Percentiles rank a stretch among this genome's conserved stretches.
phyloP scores from a whole-genome alignment of 768 basidiomycete genomes.

The Mycena albidolilacea region DNA sequence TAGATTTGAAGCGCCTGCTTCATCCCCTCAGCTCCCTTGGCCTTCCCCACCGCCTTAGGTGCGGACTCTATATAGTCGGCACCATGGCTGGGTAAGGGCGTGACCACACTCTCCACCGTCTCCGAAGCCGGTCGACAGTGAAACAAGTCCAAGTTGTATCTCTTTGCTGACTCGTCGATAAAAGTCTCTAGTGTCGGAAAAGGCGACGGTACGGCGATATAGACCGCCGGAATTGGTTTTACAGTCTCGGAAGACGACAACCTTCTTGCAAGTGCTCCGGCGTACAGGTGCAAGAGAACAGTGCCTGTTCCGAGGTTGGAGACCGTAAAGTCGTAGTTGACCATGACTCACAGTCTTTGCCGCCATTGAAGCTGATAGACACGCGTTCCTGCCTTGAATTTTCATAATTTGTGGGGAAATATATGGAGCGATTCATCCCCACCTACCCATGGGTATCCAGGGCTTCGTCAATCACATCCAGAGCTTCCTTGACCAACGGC shows the following conservation, averaged over 20 bases:
- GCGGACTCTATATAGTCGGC: slow-evolving; percentile 43
- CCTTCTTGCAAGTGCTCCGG: slow-evolving; percentile 74
- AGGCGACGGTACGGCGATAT: slow-evolving; percentile 92
- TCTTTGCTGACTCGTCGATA: slow-evolving; percentile 71
- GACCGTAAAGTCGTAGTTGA: slow-evolving; percentile 8
- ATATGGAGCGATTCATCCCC: slow-evolving; percentile 24
- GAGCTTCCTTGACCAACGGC: slow-evolving; percentile 79
- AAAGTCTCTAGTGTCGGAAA: slow-evolving; percentile 90
- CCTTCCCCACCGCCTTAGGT: slow-evolving; percentile 62
- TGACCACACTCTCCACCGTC: slow-evolving; percentile 65
- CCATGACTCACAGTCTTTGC: slow-evolving; percentile 91
- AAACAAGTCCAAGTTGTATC: slow-evolving; percentile 86
- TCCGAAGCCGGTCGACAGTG: slow-evolving; percentile 61
- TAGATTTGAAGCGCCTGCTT: slow-evolving; percentile 82
- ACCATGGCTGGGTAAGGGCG: slow-evolving; percentile 48
- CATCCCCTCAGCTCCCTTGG: slow-evolving; percentile 81
- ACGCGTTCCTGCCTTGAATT: slow-evolving; percentile 72
- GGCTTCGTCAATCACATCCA: slow-evolving; percentile 84
- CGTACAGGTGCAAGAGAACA: slow-evolving; percentile 92
- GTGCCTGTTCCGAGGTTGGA: slow-evolving; percentile 73
- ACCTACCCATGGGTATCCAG: slow-evolving; percentile 88
- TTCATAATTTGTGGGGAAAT: slow-evolving; percentile 37
- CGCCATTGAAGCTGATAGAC: slow-evolving; percentile 97
- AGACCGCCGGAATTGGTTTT: slow-evolving; percentile 76
- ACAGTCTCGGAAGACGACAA: slow-evolving; percentile 51